These are phyloP conservation scores for Carex pumila DNA, from an alignment of 176 grass and related monocot species.

Conservation along the genomic window DNA sequence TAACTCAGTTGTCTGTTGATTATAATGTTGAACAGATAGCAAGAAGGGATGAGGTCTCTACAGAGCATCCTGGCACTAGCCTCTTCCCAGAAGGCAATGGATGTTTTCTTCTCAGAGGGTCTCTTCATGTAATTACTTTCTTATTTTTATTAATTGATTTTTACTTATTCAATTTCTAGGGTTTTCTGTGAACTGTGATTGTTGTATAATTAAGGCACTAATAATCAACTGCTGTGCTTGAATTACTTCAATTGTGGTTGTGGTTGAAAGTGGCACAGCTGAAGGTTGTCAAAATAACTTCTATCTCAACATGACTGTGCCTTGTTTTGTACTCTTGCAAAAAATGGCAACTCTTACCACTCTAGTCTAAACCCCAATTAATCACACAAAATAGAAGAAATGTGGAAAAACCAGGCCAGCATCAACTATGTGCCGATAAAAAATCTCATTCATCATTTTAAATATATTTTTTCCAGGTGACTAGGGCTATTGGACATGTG, in stretches of 20 bases:
- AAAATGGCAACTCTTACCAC: neutral
- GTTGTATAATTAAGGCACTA: too few relatives aligned
- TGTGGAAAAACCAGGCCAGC: neutral
- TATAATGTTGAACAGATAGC: slow-evolving; percentile 20
- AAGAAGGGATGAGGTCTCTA: slow-evolving; percentile 17
- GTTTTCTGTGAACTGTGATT: neutral
- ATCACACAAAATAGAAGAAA: neutral
- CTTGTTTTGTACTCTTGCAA: neutral
- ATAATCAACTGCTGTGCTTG: too few relatives aligned
- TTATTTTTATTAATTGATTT: neutral
- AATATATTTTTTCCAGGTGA: slow-evolving; percentile 20
- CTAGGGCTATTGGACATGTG: slow-evolving; percentile 44
- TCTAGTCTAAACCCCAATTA: neutral
- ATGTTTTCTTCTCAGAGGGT: slow-evolving; percentile 31
- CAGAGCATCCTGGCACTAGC: slow-evolving; percentile 13
- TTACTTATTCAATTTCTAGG: neutral
- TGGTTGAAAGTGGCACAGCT: too few relatives aligned
- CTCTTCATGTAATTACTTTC: slow-evolving; percentile 23
- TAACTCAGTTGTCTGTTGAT: slow-evolving; percentile 21
- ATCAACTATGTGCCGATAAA: neutral
- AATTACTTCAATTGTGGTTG: neutral
- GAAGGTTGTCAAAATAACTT: neutral
- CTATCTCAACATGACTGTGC: neutral
- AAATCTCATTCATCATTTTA: neutral
- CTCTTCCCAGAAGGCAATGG: slow-evolving; percentile 15